phyloP scores from a whole-genome alignment of 352 stramenopile genomes.

The Heterotrichella gracilis region DNA sequence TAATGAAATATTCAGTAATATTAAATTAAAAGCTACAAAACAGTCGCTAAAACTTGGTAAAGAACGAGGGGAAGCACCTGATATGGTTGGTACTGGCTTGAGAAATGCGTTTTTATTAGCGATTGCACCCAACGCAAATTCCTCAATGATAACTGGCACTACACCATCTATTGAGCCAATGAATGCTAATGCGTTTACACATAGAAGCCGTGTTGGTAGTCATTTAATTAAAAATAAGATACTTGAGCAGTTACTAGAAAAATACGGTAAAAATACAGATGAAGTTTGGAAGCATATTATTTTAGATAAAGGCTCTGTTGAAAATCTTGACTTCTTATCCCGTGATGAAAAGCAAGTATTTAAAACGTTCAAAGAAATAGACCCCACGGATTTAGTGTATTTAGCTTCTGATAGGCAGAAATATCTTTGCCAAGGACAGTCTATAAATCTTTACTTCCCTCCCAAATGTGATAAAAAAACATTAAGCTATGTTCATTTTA shows the following conservation, averaged over 20 bases:
- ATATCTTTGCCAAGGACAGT: constrained; percentile 2
- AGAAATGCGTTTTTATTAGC: not conserved
- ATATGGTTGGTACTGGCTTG: not conserved
- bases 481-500: too few species aligned
- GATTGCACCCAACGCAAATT: not conserved
- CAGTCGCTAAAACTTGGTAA: not conserved
- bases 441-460: not conserved
- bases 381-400: not conserved
- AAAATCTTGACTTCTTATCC: not conserved
- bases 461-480: too few species aligned
- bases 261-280: not conserved
- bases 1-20: not conserved
- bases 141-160: not conserved
- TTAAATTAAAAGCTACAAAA: not conserved
- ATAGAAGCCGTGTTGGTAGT: not conserved
- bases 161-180: not conserved
- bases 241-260: not conserved
- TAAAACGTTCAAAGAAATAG: not conserved
- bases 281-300: not conserved
- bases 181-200: not conserved
- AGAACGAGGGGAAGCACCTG: not conserved
- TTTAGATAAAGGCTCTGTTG: not conserved
- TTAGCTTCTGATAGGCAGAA: not conserved
- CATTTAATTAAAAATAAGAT: not conserved
- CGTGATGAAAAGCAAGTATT: not conserved